Conservation (phyloP, 306 rosid genomes). For the Rubus idaeus region DNA sequence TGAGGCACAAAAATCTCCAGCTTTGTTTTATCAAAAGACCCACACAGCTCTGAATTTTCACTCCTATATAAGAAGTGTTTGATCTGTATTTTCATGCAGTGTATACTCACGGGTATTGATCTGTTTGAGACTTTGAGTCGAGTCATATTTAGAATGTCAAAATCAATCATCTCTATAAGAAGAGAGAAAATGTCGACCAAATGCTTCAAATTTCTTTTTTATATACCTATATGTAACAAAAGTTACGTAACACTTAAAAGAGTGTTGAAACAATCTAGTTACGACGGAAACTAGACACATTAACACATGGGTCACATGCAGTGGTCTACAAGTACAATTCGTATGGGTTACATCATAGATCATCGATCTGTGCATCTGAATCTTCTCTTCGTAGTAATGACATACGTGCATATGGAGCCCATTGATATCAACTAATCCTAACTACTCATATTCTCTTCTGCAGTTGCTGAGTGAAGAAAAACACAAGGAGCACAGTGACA, state of each 20-base stretch:
- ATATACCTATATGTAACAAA: too few relatives aligned
- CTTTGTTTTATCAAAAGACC: background rate
- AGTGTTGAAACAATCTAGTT: too few relatives aligned
- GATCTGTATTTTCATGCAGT: background rate
- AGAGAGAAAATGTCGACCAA: background rate
- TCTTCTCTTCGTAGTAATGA: background rate
- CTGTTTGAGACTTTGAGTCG: background rate
- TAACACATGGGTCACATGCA: slow-evolving; percentile 14
- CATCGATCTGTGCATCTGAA: background rate
- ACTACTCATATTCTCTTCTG: background rate
- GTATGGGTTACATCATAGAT: background rate
- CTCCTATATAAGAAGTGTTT: background rate
- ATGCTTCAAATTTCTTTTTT: too few relatives aligned
- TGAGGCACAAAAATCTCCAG: background rate
- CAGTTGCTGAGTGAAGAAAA: slow-evolving; percentile 68
- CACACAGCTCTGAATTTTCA: slow-evolving; percentile 1
- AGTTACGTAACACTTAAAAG: too few relatives aligned
- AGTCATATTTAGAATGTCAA: background rate
- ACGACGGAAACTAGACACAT: background rate
- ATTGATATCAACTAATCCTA: background rate
- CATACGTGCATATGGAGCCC: background rate
- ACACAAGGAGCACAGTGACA: slow-evolving; percentile 43
- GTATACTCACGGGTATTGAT: background rate
- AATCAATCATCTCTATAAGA: background rate
- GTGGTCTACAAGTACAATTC: background rate